These are phyloP conservation scores for Triangularia verruculosa DNA, from an alignment of 2,329 filamentous ascomycete genomes.

Conservation along the genomic window DNA sequence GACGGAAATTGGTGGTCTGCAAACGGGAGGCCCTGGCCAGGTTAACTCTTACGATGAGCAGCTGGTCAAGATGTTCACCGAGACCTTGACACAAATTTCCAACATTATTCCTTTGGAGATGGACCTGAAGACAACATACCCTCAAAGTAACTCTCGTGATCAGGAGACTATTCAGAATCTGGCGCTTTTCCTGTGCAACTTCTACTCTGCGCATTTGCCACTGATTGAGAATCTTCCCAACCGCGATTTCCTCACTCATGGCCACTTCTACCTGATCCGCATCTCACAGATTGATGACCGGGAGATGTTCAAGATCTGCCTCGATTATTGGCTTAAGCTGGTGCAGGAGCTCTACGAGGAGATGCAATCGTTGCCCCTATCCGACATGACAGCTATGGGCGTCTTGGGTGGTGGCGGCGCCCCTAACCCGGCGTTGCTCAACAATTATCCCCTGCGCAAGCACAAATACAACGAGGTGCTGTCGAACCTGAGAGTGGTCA, in stretches of 20 bases:
- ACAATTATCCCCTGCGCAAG: slow-evolving; percentile 90
- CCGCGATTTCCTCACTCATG: slow-evolving; percentile 89
- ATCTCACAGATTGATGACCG: slow-evolving; percentile 98
- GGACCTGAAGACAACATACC: slow-evolving; percentile 88
- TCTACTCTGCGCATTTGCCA: slow-evolving; percentile 89
- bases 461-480: slow-evolving; percentile 96
- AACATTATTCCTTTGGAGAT: slow-evolving; percentile 88
- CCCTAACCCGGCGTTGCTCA: slow-evolving; percentile 77
- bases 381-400: slow-evolving; percentile 85
- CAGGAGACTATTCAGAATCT: slow-evolving; percentile 98
- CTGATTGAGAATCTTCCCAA: slow-evolving; percentile 96
- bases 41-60: slow-evolving; percentile 85
- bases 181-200: slow-evolving; percentile 93
- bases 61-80: slow-evolving; percentile 97
- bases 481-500: slow-evolving; percentile 90
- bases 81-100: slow-evolving; percentile 87
- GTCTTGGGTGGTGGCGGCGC: slow-evolving; percentile 76
- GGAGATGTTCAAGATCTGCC: slow-evolving; percentile 98
- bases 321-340: slow-evolving; percentile 98
- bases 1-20: slow-evolving; percentile 92
- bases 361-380: slow-evolving; percentile 94
- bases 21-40: slow-evolving; percentile 69
- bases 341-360: slow-evolving; percentile 98
- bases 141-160: slow-evolving; percentile 84
- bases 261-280: slow-evolving; percentile 95